These are phyloP conservation scores for Lactuca saligna DNA, from an alignment of 129 eudicot species.

Conservation along the genomic window DNA sequence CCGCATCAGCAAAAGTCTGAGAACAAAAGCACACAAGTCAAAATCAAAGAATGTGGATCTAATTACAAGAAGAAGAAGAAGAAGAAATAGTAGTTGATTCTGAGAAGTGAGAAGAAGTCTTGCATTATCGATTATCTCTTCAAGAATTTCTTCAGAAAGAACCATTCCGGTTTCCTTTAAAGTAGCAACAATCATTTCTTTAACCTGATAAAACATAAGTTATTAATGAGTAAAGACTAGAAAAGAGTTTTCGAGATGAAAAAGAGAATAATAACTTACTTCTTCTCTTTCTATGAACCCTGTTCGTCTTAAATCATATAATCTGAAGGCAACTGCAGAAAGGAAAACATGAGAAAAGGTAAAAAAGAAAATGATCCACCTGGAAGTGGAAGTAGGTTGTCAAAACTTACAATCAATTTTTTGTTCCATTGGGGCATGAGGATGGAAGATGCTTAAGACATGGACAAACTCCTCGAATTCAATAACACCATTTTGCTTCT, in stretches of 20 bases:
- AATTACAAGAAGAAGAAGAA: not conserved
- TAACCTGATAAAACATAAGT: slow-evolving; percentile 32
- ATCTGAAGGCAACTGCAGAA: slow-evolving; percentile 48
- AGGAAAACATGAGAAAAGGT: slow-evolving; percentile 12
- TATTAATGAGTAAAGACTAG: not conserved
- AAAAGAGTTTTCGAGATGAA: not conserved
- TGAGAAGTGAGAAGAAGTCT: slow-evolving; percentile 7
- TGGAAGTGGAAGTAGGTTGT: slow-evolving; percentile 20
- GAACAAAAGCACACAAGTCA: slow-evolving; percentile 4
- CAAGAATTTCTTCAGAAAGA: slow-evolving; percentile 54
- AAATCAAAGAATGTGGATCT: not conserved
- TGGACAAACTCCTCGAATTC: slow-evolving; percentile 54
- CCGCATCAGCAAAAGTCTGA: slow-evolving; percentile 62
- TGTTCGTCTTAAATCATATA: slow-evolving; percentile 61
- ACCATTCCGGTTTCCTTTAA: slow-evolving; percentile 48
- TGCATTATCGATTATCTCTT: slow-evolving; percentile 49
- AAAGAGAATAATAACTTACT: slow-evolving; percentile 27
- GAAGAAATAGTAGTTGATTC: not conserved
- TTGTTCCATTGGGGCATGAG: slow-evolving; percentile 34
- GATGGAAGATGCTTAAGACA: slow-evolving; percentile 55
- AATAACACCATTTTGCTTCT: slow-evolving; percentile 57
- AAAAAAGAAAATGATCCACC: not conserved
- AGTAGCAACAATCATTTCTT: slow-evolving; percentile 55
- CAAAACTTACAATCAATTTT: slow-evolving; percentile 44
- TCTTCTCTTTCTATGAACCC: slow-evolving; percentile 63